Conservation (phyloP, 202 grass and related monocot genomes). For the Musa balbisiana region DNA sequence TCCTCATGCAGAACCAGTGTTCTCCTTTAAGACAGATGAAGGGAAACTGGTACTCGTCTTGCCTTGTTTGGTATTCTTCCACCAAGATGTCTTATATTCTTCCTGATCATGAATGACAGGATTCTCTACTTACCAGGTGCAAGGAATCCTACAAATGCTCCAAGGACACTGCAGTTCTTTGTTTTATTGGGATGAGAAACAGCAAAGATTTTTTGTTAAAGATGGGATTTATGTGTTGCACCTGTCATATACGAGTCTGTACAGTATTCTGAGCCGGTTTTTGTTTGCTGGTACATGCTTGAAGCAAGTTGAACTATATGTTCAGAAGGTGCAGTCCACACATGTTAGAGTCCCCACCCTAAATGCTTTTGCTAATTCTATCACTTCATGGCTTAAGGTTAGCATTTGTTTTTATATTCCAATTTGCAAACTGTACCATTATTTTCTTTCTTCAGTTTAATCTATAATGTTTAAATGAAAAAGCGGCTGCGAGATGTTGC, state of each 20-base stretch:
- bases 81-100: no score
- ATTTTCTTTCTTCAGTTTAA: slow-evolving; percentile 12
- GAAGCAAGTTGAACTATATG: slow-evolving; percentile 69
- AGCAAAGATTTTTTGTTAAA: slow-evolving; percentile 37
- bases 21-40: slow-evolving; percentile 47
- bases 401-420: slow-evolving; percentile 17
- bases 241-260: slow-evolving; percentile 52
- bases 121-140: slow-evolving; percentile 36
- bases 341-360: slow-evolving; percentile 38
- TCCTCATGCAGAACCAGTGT: slow-evolving; percentile 46
- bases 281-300: slow-evolving; percentile 71
- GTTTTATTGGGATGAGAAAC: slow-evolving; percentile 51
- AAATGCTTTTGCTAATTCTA: slow-evolving; percentile 57
- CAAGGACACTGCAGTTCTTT: slow-evolving; percentile 53
- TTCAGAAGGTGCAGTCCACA: slow-evolving; percentile 35
- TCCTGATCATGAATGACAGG: background rate
- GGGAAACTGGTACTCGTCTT: slow-evolving; percentile 49
- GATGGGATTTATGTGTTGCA: slow-evolving; percentile 45
- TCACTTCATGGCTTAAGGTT: slow-evolving; percentile 79
- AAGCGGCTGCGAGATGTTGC: slow-evolving; percentile 58
- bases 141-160: slow-evolving; percentile 58
- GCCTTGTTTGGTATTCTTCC: background rate
- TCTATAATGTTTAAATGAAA: slow-evolving; percentile 25
- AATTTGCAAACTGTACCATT: slow-evolving; percentile 1
- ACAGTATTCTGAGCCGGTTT: slow-evolving; percentile 39